phyloP scores from a whole-genome alignment of 768 basidiomycete genomes.

The Mycena chlorophos region DNA sequence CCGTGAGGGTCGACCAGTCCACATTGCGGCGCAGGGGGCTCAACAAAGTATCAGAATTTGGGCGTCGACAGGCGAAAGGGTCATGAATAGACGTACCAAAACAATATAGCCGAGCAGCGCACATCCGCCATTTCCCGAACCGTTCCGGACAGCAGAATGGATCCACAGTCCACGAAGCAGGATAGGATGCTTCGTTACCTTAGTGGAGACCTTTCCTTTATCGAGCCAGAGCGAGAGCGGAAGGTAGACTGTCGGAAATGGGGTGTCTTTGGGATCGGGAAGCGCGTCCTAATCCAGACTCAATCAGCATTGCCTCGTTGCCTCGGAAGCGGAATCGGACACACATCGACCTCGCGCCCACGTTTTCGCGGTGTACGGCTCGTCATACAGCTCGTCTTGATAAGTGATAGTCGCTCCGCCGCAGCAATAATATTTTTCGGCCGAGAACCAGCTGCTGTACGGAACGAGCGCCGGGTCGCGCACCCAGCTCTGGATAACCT shows the following conservation, averaged over 20 bases:
- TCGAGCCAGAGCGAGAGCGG: background rate
- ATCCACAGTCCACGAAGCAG: constrained; percentile 1
- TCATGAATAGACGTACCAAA: constrained; percentile 1
- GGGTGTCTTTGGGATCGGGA: background rate
- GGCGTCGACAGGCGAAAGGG: background rate
- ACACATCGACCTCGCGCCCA: background rate
- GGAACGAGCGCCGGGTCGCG: background rate
- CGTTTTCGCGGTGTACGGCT: background rate
- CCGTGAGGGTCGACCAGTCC: background rate
- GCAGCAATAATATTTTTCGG: background rate
- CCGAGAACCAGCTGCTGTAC: constrained; percentile 2
- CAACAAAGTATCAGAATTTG: background rate
- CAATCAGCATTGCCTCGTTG: background rate
- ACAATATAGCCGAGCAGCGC: constrained; percentile 14
- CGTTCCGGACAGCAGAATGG: background rate
- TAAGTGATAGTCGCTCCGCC: background rate
- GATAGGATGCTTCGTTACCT: constrained; percentile 1
- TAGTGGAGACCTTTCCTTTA: background rate
- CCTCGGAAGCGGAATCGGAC: background rate
- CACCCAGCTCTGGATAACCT: background rate
- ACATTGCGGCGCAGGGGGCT: background rate
- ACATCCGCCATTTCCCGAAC: constrained; percentile 11
- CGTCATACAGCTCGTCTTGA: background rate
- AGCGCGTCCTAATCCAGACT: background rate
- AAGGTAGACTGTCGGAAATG: background rate